These are phyloP conservation scores for Hirsutella minnesotensis DNA, from an alignment of 2,329 filamentous ascomycete genomes.

Conservation along the genomic window DNA sequence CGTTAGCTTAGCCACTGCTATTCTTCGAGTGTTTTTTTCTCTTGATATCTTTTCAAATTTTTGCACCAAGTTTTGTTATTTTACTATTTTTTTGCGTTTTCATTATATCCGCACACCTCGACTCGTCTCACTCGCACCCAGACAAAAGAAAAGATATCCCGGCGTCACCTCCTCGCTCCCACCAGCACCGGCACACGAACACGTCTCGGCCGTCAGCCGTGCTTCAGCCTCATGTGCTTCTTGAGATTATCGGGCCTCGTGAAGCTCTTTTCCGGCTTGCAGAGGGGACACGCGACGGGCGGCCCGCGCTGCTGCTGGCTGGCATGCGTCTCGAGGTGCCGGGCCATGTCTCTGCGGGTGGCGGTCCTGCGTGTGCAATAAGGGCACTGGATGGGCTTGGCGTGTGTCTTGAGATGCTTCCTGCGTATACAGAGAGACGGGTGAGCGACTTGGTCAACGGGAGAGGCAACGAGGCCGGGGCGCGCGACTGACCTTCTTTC, in stretches of 20 bases:
- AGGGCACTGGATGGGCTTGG: neutral
- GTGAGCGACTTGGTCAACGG: too few relatives aligned
- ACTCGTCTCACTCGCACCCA: neutral
- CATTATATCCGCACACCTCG: neutral
- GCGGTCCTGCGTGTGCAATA: neutral
- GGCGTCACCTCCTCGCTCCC: neutral
- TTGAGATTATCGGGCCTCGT: constrained; percentile 1
- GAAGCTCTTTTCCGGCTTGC: neutral
- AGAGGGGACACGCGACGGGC: neutral
- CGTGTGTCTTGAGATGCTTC: neutral
- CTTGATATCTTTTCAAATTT: too few relatives aligned
- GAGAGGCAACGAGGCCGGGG: too few relatives aligned
- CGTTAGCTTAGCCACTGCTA: neutral
- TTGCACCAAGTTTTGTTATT: neutral
- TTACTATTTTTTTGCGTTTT: neutral
- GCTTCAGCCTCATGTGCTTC: neutral
- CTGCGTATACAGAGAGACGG: too few relatives aligned
- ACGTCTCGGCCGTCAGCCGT: neutral
- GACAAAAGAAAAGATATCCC: neutral
- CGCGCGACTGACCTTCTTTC: neutral
- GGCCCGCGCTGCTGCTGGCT: neutral
- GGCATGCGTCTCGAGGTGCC: neutral
- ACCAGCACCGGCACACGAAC: too few relatives aligned
- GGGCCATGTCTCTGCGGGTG: neutral
- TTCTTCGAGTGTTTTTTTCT: too few relatives aligned